A percentile compares a stretch with the other conserved stretches of the same genome.
Evolutionary conservation across 106 monocot genomes (phyloP).

Genomic region (Dendrobium chrysotoxum): DNA sequence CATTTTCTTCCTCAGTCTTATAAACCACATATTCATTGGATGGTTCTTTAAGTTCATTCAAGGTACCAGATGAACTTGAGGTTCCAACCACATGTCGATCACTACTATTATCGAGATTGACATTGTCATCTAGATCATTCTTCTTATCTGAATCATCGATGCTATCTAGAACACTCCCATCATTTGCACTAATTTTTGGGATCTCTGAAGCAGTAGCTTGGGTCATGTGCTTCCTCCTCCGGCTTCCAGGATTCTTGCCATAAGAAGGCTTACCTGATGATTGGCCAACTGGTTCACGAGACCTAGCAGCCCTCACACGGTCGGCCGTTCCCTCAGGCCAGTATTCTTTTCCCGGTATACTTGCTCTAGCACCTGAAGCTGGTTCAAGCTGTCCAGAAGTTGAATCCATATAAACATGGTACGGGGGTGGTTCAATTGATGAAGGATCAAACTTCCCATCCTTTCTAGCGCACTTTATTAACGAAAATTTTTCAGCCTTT

Average conservation of each 20-base stretch:
- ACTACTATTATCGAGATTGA: too few relatives aligned
- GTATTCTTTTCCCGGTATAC: constrained; percentile 78
- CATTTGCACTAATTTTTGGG: constrained; percentile 14
- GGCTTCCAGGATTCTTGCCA: constrained; percentile 81
- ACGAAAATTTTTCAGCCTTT: not conserved
- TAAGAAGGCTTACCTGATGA: constrained; percentile 71
- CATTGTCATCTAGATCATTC: not conserved
- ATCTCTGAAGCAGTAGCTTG: constrained; percentile 28
- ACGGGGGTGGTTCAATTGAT: constrained; percentile 70
- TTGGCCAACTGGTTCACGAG: constrained; percentile 70
- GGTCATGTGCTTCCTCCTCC: constrained; percentile 56
- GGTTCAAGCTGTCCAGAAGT: constrained; percentile 94
- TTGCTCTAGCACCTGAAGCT: constrained; percentile 79
- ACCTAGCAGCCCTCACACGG: constrained; percentile 72
- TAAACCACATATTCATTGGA: constrained; percentile 74
- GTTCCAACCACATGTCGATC: constrained; percentile 14
- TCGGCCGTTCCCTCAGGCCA: constrained; percentile 87
- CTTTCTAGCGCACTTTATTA: constrained; percentile 42
- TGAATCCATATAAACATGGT: constrained; percentile 67
- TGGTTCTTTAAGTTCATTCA: constrained; percentile 40
- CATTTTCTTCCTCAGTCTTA: constrained; percentile 46
- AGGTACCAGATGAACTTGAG: constrained; percentile 33
- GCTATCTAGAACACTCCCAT: not conserved
- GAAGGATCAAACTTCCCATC: constrained; percentile 66
- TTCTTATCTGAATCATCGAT: not conserved